Evolutionary conservation across 2,329 filamentous ascomycete genomes (phyloP).

Genomic region (Volutella citrinella): DNA sequence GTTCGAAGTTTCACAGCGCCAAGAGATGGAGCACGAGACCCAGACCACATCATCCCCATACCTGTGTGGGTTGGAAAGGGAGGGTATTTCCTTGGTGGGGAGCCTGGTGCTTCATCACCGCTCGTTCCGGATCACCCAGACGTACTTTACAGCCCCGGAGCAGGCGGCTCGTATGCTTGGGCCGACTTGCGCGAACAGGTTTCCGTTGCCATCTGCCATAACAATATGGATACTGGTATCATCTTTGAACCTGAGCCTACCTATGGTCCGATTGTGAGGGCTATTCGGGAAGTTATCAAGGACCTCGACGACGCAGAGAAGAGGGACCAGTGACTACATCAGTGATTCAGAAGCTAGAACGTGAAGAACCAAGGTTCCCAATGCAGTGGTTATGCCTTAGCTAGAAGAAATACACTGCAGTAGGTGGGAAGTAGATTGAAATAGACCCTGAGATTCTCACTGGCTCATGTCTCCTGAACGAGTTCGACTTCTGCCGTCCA

Average conservation of each 20-base stretch:
- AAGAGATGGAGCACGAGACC: constrained; percentile 1
- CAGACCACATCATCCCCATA: constrained; percentile 2
- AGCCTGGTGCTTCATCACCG: constrained; percentile 2
- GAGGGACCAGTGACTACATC: too few relatives aligned
- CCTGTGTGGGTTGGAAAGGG: constrained; percentile 1
- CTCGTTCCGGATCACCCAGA: constrained; percentile 1
- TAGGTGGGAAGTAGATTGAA: too few relatives aligned
- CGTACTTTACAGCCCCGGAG: constrained; percentile 6
- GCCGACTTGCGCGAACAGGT: constrained; percentile 2
- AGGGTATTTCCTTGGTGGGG: constrained; percentile 3
- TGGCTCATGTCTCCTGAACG: too few relatives aligned
- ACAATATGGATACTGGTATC: constrained; percentile 6
- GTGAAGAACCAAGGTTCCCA: too few relatives aligned
- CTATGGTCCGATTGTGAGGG: too few relatives aligned
- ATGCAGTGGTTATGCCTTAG: too few relatives aligned
- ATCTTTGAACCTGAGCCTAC: constrained; percentile 3
- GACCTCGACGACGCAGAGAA: too few relatives aligned
- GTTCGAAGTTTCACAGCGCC: not conserved
- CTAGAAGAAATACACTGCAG: too few relatives aligned
- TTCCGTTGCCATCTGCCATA: constrained; percentile 4
- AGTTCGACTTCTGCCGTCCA: too few relatives aligned
- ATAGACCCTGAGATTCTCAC: too few relatives aligned
- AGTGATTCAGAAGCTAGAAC: too few relatives aligned
- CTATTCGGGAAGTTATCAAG: too few relatives aligned
- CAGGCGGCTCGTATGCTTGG: constrained; percentile 5